These are phyloP conservation scores for Aechmea fasciata DNA, from an alignment of 176 grass and related monocot species.

Conservation along the genomic window DNA sequence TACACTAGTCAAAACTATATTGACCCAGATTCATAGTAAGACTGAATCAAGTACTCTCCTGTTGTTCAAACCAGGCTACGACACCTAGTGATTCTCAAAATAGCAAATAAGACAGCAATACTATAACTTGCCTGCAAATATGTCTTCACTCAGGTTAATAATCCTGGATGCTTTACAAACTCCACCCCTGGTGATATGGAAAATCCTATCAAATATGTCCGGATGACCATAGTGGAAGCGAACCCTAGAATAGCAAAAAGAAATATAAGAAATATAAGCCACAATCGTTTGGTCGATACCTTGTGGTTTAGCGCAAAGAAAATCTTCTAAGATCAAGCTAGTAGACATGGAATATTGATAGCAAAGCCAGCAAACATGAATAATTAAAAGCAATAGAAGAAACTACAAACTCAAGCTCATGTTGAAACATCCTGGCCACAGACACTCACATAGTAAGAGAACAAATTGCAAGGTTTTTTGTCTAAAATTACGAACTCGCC, in stretches of 20 bases:
- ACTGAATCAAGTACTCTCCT: not conserved
- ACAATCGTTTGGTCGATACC: not conserved
- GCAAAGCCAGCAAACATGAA: too few species aligned
- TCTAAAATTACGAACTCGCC: slow-evolving; percentile 36
- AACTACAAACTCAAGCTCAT: slow-evolving; percentile 18
- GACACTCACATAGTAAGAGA: too few species aligned
- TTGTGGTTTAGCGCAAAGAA: not conserved
- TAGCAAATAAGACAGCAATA: not conserved
- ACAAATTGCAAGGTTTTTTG: not conserved
- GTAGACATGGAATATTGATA: too few species aligned
- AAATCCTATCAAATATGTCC: slow-evolving; percentile 92
- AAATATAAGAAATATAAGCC: not conserved
- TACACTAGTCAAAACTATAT: not conserved
- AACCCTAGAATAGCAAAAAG: slow-evolving; percentile 28
- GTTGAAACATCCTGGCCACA: not conserved
- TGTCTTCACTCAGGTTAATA: slow-evolving; percentile 93
- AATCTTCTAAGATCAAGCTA: too few species aligned
- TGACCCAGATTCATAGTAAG: not conserved
- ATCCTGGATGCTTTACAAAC: slow-evolving; percentile 93
- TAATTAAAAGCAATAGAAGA: not conserved
- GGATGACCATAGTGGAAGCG: slow-evolving; percentile 98
- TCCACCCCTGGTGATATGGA: slow-evolving; percentile 88
- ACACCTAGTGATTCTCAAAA: not conserved
- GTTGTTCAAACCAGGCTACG: not conserved
- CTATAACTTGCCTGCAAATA: slow-evolving; percentile 61